Base-by-base conservation (phyloP, 257 asterid genomes). In the Ilex aquifolium region DNA sequence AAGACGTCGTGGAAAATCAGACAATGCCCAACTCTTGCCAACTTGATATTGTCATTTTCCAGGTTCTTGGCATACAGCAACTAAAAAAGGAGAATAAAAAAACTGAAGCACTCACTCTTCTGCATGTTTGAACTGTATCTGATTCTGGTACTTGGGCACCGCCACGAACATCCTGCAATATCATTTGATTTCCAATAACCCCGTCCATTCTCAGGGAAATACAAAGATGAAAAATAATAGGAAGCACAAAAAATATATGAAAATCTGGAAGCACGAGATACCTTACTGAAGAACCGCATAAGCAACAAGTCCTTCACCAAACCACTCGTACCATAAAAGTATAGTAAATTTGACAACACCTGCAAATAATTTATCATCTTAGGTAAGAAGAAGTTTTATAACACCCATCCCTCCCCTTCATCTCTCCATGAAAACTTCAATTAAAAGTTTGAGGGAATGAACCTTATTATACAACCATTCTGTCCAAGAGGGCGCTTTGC, bases 381-480 rank as follows among this genome's bases (percentile, higher is more conserved):
- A 46, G 52, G 12, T 10, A 46, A 46, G 10, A 3, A 46, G 51
- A 46, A 12, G 12, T 42, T 42, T 7, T 42, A 46, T 14, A 12
- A 46, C 3, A 14, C 4, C 13, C n/a, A 46, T 11, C 3, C 14
- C 13, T 14, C n/a, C 10, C 3, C 14, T 46, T 46, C 1, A 42
- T 6, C 48, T 42, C 48, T 42, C 48, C 12, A 42, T 6, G 48
- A 11, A 42, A 42, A 42, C 12, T 42, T 42, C 12, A 11, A 6
- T 11, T 11, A 42, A 42, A 42, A 42, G 12, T 42, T 42, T 42
- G 42, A 7, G 17, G 67, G 46, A 74, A 63, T 15, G 21, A 52
- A 93, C 99, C 99, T 93, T 93, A 68, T 86, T 93, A 61, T 89
- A 85, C 63, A 90, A 69, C 99, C 99, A 93, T 72, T 93, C 97